These are phyloP conservation scores for Eucalyptus shirleyi DNA, from an alignment of 345 rosid genomes.

Conservation along the genomic window DNA sequence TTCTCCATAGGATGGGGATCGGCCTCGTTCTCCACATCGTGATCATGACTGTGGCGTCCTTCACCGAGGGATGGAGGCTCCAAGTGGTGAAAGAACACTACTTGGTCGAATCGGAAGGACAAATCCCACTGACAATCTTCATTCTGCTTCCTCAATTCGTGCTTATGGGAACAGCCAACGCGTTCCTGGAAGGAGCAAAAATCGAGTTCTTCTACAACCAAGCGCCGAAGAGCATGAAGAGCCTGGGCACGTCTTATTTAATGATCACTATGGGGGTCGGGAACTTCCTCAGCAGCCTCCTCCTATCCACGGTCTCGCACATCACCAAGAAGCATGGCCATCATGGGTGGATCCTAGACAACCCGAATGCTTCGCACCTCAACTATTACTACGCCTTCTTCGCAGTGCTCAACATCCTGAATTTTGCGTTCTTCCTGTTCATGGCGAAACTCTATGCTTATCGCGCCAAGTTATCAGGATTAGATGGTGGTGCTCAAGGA, in stretches of 20 bases:
- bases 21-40: constrained; percentile 46
- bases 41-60: constrained; percentile 49
- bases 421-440: too few relatives aligned
- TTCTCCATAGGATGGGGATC: constrained; percentile 72
- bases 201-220: constrained; percentile 88
- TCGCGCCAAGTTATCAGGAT: too few relatives aligned
- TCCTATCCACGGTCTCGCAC: too few relatives aligned
- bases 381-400: too few relatives aligned
- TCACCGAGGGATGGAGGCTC: constrained; percentile 36
- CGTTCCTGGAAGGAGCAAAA: constrained; percentile 68
- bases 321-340: too few relatives aligned
- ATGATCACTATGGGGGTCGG: constrained; percentile 6
- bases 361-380: too few relatives aligned
- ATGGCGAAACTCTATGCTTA: too few relatives aligned
- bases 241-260: constrained; percentile 70
- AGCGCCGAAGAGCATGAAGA: constrained; percentile 89
- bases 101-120: constrained; percentile 34
- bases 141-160: constrained; percentile 28
- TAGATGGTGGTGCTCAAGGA: too few relatives aligned
- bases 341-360: too few relatives aligned
- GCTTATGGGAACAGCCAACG: constrained; percentile 75
- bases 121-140: constrained; percentile 29
- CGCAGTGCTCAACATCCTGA: too few relatives aligned
- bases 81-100: constrained; percentile 35
- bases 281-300: too few relatives aligned